Conservation (phyloP, 1,139 yeast species). For the Candida tunisiensis region DNA sequence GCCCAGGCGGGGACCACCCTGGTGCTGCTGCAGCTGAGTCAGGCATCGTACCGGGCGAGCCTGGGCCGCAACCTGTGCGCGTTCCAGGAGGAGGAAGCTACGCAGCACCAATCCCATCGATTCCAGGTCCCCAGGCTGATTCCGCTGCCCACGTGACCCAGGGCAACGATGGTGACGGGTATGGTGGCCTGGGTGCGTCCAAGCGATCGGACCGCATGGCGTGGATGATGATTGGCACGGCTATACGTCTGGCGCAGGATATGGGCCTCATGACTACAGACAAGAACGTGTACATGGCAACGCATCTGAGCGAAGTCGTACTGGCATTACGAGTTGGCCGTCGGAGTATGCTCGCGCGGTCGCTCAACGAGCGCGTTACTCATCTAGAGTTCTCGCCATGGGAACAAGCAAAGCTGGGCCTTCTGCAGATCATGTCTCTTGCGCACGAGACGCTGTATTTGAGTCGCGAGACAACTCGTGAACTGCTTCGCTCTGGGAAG, state of each 20-base stretch:
- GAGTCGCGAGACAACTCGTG: conserved; percentile 19
- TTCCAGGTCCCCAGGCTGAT: too few species aligned
- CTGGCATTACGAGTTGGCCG: conserved; percentile 22
- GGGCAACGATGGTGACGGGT: conserved; percentile 27
- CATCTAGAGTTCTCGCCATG: conserved; percentile 33
- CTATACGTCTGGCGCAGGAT: conserved; percentile 76
- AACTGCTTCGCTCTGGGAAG: conserved; percentile 29
- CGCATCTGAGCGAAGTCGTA: conserved; percentile 65
- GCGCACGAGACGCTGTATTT: conserved; percentile 74
- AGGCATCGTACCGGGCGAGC: too few species aligned
- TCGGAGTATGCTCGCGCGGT: conserved; percentile 17
- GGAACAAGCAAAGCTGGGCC: conserved; percentile 66
- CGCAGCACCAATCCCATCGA: too few species aligned
- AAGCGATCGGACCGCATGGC: conserved; percentile 81
- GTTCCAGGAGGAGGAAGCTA: too few species aligned
- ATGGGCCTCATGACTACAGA: conserved; percentile 65
- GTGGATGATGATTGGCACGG: conserved; percentile 85
- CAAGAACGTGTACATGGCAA: conserved; percentile 61
- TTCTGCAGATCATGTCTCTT: conserved; percentile 61
- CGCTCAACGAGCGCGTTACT: conserved; percentile 16
- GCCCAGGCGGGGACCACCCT: too few species aligned
- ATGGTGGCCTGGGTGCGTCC: conserved; percentile 73
- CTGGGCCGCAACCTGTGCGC: too few species aligned
- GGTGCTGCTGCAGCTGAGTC: too few species aligned
- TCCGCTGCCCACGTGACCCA: too few species aligned